A percentile compares a stretch with the other conserved stretches of the same genome.
Conservation (phyloP, 441 rosid species). For the Melianthus villosus region DNA sequence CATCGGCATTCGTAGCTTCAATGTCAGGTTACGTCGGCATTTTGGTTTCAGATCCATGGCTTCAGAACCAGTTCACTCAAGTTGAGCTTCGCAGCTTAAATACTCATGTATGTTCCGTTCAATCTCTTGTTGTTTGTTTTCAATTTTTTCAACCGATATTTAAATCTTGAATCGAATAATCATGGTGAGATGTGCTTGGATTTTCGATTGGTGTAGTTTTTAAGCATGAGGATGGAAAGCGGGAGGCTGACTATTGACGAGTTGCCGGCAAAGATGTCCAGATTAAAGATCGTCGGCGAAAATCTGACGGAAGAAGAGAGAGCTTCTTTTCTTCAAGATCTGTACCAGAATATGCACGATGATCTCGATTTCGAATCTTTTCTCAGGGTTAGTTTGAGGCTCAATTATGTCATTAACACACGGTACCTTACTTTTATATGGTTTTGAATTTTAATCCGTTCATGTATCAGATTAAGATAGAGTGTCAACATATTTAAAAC, state of each 20-base stretch:
- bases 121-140: slow-evolving; percentile 2
- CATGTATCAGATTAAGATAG: too few species aligned
- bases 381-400: slow-evolving; percentile 52
- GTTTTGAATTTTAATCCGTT: too few species aligned
- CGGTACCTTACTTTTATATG: neutral
- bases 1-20: slow-evolving; percentile 6
- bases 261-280: slow-evolving; percentile 8
- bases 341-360: slow-evolving; percentile 22
- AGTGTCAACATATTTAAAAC: too few species aligned
- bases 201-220: neutral
- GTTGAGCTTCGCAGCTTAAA: slow-evolving; percentile 87
- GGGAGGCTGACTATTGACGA: neutral
- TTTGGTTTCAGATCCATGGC: slow-evolving; percentile 89
- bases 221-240: neutral
- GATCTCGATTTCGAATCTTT: slow-evolving; percentile 81
- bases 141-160: neutral
- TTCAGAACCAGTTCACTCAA: slow-evolving; percentile 97
- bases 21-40: slow-evolving; percentile 93
- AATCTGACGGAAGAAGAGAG: slow-evolving; percentile 49
- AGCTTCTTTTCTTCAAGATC: slow-evolving; percentile 37
- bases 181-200: neutral
- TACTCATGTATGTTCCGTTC: slow-evolving; percentile 38
- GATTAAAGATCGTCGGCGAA: slow-evolving; percentile 53
- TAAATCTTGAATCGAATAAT: slow-evolving; percentile 2
- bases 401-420: neutral